A percentile compares a stretch with the other conserved stretches of the same genome.
Evolutionary conservation across 768 basidiomycete species (phyloP).

Genomic region (Cystoderma amianthinum): DNA sequence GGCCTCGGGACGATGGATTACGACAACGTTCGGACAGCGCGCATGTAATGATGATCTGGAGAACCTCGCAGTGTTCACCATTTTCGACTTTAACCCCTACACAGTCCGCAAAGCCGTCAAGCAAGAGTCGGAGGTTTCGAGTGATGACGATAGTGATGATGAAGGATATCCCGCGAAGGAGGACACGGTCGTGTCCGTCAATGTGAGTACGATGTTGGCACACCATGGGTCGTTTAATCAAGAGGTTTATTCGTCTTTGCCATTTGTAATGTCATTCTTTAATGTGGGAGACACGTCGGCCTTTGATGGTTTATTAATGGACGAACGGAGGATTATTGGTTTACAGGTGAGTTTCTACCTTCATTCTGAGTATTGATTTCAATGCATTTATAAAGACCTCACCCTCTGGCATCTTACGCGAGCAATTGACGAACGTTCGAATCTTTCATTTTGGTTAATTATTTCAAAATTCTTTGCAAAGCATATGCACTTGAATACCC

Average conservation of each 20-base stretch:
- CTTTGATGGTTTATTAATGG: slow-evolving; percentile 29
- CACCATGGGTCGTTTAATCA: slow-evolving; percentile 15
- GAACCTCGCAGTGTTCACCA: slow-evolving; percentile 2
- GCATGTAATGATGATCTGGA: slow-evolving; percentile 16
- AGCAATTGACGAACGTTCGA: neutral
- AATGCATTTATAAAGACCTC: neutral
- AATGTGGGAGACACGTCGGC: slow-evolving; percentile 2
- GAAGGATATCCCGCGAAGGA: slow-evolving; percentile 1
- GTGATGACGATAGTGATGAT: slow-evolving; percentile 2
- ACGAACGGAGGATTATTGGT: slow-evolving; percentile 33
- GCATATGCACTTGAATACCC: too few relatives aligned
- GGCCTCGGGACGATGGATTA: slow-evolving; percentile 29
- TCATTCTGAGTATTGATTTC: neutral
- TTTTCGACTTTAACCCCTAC: slow-evolving; percentile 21
- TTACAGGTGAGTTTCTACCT: slow-evolving; percentile 17
- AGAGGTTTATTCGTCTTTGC: slow-evolving; percentile 15
- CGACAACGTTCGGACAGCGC: slow-evolving; percentile 26
- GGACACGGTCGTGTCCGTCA: neutral
- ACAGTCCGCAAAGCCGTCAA: slow-evolving; percentile 9
- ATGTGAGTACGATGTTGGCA: slow-evolving; percentile 3
- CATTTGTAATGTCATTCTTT: slow-evolving; percentile 15
- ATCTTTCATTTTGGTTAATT: slow-evolving; percentile 2
- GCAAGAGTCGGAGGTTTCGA: neutral
- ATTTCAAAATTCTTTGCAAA: neutral
- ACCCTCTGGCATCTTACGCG: neutral